phyloP scores from a whole-genome alignment of 192 early-diverging fungal species.

The Cladochytrium replicatum region DNA sequence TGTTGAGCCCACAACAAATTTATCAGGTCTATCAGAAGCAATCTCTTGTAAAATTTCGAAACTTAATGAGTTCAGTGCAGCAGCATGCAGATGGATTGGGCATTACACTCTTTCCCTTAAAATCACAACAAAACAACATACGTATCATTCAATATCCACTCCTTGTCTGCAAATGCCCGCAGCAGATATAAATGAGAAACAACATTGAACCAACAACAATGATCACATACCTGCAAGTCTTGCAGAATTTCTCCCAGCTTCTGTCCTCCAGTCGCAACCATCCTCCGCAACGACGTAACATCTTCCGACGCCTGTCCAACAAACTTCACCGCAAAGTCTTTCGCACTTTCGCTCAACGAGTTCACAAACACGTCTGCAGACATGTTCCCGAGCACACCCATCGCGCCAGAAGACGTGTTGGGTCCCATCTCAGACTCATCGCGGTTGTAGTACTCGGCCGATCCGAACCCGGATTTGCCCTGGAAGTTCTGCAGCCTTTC shows the following conservation, averaged over 20 bases:
- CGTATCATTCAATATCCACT: too few relatives aligned
- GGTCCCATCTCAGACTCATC: constrained; percentile 20
- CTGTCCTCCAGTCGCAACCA: constrained; percentile 30
- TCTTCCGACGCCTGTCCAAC: constrained; percentile 46
- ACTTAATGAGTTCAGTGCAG: too few relatives aligned
- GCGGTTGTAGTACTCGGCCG: constrained; percentile 41
- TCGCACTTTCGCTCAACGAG: constrained; percentile 14
- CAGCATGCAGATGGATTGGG: too few relatives aligned
- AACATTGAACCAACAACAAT: too few relatives aligned
- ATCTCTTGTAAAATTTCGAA: too few relatives aligned
- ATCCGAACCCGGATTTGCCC: constrained; percentile 46
- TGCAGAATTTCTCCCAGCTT: constrained; percentile 35
- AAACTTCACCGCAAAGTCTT: constrained; percentile 45
- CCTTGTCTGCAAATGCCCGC: too few relatives aligned
- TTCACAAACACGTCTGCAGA: constrained; percentile 17
- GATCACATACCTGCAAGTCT: constrained; percentile 44
- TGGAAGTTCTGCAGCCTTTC: constrained; percentile 34
- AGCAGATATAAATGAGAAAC: too few relatives aligned
- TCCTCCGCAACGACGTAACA: constrained; percentile 23
- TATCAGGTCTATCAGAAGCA: too few relatives aligned
- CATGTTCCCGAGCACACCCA: background rate
- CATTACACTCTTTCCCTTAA: too few relatives aligned
- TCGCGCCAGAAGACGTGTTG: background rate
- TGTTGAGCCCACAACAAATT: too few relatives aligned
- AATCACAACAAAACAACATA: too few relatives aligned